Percentiles rank a stretch among this genome's conserved stretches.
These are phyloP conservation scores for Syzygium oleosum DNA, from an alignment of 345 rosid genomes.

Conservation along the genomic window DNA sequence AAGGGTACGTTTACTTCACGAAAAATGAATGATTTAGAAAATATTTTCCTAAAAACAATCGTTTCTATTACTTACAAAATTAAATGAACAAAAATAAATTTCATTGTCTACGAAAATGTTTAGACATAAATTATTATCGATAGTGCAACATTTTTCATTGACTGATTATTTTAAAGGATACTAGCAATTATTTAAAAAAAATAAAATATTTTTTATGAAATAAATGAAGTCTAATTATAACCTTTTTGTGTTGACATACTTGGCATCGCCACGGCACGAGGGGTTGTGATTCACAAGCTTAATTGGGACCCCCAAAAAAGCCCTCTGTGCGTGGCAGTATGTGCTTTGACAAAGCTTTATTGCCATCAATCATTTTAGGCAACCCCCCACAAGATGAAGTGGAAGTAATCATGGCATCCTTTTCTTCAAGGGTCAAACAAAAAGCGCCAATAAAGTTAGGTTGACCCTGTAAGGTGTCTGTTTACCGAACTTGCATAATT, in stretches of 20 bases:
- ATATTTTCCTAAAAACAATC: no score
- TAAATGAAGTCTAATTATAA: no score
- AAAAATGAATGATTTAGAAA: no score
- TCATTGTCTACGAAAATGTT: no score
- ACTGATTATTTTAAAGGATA: no score
- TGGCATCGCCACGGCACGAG: background rate
- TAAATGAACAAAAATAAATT: no score
- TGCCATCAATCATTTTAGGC: background rate
- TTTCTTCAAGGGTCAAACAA: background rate
- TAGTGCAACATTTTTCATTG: no score
- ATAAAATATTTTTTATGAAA: no score
- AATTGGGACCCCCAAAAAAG: background rate
- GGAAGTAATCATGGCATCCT: background rate
- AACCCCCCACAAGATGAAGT: background rate
- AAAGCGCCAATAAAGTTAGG: background rate
- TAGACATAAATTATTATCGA: no score
- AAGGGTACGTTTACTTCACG: no score
- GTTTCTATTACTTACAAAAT: no score
- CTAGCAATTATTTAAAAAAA: no score
- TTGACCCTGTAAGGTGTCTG: background rate
- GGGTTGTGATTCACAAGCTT: background rate
- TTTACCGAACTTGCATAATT: background rate
- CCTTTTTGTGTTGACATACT: background rate
- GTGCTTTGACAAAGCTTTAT: background rate
- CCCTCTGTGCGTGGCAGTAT: background rate